These are phyloP conservation scores for Colletotrichum chrysophilum DNA, from an alignment of 2,329 filamentous ascomycete species.

Conservation along the genomic window DNA sequence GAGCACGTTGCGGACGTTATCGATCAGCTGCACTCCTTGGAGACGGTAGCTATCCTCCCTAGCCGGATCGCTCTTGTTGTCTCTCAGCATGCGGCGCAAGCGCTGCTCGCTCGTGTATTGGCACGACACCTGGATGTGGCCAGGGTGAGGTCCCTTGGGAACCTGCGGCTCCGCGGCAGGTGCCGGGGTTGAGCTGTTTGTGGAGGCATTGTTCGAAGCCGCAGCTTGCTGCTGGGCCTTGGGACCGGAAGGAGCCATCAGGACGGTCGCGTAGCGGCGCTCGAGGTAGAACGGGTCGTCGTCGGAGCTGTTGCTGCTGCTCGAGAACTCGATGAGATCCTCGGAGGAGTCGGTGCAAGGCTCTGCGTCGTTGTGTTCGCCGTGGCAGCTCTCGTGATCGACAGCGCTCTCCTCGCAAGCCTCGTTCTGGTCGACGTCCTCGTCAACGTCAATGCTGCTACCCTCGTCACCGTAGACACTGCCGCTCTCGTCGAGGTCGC, in stretches of 20 bases:
- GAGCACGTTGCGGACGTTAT: slow-evolving; percentile 79
- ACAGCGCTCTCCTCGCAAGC: neutral
- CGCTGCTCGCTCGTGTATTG: slow-evolving; percentile 86
- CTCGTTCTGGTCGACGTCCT: neutral
- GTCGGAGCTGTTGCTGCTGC: neutral
- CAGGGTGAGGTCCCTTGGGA: slow-evolving; percentile 48
- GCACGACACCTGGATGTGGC: slow-evolving; percentile 53
- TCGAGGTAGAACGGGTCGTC: neutral
- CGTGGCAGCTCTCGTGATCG: neutral
- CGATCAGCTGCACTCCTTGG: slow-evolving; percentile 88
- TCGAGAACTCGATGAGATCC: neutral
- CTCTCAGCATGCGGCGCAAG: slow-evolving; percentile 74
- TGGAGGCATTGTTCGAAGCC: neutral
- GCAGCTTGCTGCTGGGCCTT: slow-evolving; percentile 12
- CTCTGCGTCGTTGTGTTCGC: neutral
- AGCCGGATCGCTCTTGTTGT: slow-evolving; percentile 74
- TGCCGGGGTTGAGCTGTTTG: neutral
- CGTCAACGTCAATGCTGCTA: neutral
- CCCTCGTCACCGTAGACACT: neutral
- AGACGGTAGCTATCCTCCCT: slow-evolving; percentile 82
- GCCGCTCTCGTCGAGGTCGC: neutral
- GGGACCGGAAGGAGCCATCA: slow-evolving; percentile 19
- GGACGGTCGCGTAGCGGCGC: neutral
- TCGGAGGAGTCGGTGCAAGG: neutral
- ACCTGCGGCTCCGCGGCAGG: neutral